Conservation (phyloP, 1,284 basidiomycete genomes). For the Leccinum pallidistipes region DNA sequence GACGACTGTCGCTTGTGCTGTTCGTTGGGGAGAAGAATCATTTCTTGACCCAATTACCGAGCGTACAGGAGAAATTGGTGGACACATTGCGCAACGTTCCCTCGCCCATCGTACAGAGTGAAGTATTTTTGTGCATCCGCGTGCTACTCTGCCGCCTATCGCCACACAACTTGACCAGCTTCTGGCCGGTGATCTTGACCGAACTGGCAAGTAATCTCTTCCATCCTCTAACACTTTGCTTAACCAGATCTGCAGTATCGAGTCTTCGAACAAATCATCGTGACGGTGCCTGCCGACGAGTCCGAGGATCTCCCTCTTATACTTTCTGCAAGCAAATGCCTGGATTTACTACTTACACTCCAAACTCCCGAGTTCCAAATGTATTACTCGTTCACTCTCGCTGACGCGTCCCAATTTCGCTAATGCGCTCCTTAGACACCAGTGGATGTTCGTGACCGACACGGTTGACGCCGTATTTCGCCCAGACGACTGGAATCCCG, state of each 20-base stretch:
- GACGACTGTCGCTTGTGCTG: conserved; percentile 85
- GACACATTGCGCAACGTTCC: conserved; percentile 85
- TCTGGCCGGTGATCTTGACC: conserved; percentile 96
- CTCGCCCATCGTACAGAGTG: conserved; percentile 86
- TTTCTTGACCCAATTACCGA: conserved; percentile 87
- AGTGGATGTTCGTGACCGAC: conserved; percentile 99
- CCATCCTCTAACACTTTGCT: neutral
- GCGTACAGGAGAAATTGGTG: conserved; percentile 95
- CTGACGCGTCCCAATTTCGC: neutral
- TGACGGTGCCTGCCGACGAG: conserved; percentile 66
- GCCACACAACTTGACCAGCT: conserved; percentile 88
- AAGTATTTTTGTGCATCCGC: conserved; percentile 92
- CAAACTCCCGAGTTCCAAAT: conserved; percentile 99
- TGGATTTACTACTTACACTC: conserved; percentile 88
- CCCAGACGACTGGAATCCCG: conserved; percentile 79
- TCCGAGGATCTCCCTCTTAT: conserved; percentile 84
- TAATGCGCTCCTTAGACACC: conserved; percentile 61
- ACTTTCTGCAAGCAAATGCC: conserved; percentile 89
- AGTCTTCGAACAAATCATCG: conserved; percentile 68
- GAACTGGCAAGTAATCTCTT: conserved; percentile 66
- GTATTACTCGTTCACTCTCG: conserved; percentile 44
- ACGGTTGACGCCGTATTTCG: conserved; percentile 94
- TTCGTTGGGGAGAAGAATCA: conserved; percentile 88
- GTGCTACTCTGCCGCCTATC: conserved; percentile 92
- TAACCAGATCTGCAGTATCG: conserved; percentile 55